Percentiles rank a stretch among this genome's conserved stretches.
Evolutionary conservation across 31 red algal species (phyloP).

Genomic region (Asparagopsis taxiformis): DNA sequence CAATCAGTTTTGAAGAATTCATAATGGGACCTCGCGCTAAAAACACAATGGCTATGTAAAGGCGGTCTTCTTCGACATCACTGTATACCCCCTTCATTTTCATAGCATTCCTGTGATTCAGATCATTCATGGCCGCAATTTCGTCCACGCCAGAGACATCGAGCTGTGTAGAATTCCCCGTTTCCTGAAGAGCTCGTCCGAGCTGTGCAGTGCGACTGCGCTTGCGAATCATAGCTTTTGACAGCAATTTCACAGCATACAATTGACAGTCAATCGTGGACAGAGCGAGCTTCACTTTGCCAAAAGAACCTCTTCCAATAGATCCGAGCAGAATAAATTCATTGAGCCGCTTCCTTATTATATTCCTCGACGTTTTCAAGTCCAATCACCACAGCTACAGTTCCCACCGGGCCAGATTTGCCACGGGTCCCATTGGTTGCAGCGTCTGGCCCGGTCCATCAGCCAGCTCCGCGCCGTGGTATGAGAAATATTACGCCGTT

Average conservation of each 20-base stretch:
- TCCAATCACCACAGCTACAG: no score
- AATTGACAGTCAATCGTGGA: conserved; percentile 52
- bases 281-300: conserved; percentile 90
- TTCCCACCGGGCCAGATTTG: no score
- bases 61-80: conserved; percentile 39
- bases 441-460: no score
- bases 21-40: conserved; percentile 77
- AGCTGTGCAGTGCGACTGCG: conserved; percentile 16
- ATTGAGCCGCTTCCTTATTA: conserved; percentile 45
- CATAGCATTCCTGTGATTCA: conserved; percentile 77
- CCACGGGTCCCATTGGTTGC: no score
- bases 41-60: conserved; percentile 89
- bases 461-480: no score
- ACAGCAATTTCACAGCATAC: conserved; percentile 82
- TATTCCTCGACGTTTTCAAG: no score
- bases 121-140: conserved; percentile 66
- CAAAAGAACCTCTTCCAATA: conserved; percentile 81
- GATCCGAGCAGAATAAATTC: conserved; percentile 73
- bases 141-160: conserved; percentile 71
- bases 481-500: no score
- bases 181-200: conserved; percentile 2
- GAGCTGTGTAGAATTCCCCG: neutral
- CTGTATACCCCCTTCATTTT: conserved; percentile 57
- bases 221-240: conserved; percentile 53
- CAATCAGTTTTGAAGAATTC: conserved; percentile 67